Percentiles rank a stretch among this genome's conserved stretches.
Conservation (phyloP, 2,329 filamentous ascomycete species). For the Colletotrichum magnum region DNA sequence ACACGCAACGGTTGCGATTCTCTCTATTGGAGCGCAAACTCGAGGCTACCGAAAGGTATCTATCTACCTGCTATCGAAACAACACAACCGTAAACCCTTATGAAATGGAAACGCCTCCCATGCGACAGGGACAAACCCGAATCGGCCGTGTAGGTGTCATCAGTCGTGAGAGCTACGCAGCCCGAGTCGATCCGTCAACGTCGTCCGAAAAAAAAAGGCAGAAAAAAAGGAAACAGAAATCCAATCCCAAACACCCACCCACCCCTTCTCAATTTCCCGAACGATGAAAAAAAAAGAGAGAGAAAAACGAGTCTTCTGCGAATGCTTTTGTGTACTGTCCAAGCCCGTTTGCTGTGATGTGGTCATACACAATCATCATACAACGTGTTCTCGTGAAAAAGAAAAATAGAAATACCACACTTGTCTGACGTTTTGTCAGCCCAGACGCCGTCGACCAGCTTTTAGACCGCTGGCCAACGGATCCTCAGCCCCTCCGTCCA, state of each 20-base stretch:
- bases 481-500: conserved; percentile 89
- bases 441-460: not conserved
- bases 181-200: conserved; percentile 16
- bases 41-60: conserved; percentile 39
- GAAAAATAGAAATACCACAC: conserved; percentile 12
- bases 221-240: conserved; percentile 6
- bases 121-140: conserved; percentile 30
- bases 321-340: conserved; percentile 41
- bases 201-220: not conserved
- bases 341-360: conserved; percentile 38
- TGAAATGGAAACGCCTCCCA: conserved; percentile 25
- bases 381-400: conserved; percentile 38
- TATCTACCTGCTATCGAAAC: conserved; percentile 21
- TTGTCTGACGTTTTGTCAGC: not conserved
- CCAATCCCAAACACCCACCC: conserved; percentile 3
- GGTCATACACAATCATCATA: conserved; percentile 41
- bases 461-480: conserved; percentile 71
- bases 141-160: conserved; percentile 37
- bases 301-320: not conserved
- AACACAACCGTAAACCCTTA: conserved; percentile 7
- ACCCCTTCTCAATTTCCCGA: conserved; percentile 21
- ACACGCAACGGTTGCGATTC: conserved; percentile 4
- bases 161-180: conserved; percentile 36
- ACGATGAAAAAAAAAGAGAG: conserved; percentile 1
- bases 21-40: conserved; percentile 25